Evolutionary conservation across 2,329 filamentous ascomycete species (phyloP), one percentile per base, ranked within the genome.

Genomic region (Colletotrichum sp.): DNA sequence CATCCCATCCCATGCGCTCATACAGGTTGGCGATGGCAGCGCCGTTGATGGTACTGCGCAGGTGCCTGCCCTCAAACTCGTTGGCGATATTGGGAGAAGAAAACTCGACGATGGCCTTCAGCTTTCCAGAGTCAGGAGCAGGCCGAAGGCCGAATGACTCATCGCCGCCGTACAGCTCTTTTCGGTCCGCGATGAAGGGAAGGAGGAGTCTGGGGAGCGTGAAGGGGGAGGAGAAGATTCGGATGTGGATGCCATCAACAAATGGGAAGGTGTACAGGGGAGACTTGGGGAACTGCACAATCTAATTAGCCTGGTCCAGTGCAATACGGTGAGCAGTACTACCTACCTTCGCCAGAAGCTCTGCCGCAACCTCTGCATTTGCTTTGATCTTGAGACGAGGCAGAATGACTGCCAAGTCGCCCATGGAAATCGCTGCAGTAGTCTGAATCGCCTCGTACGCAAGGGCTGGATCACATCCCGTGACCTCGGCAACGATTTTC

Each of bases 11-110:
- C 67, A 92, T 91, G 21, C 85, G 88, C 80, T 93, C 88, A 82
- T 95, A 94, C 4, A 95, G 82, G 80, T 95, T 95, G 26, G 92
- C 88, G 24, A 95, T 85, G 83, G 94, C 95, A 34, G 92, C 93
- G 59, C 94, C 94, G 72, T 95, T 94, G 78, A 96, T 95, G 67
- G 94, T 96, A 81, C 93, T 95, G 80, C 94, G 89, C 79, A 96
- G 87, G 86, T 96, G 94, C 8, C 92, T 93, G 26, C 93, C 93
- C 81, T 95, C 92, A 85, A 96, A 95, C 26, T 93, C 93, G 81
- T 94, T 95, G 24, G 94, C 94, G 62, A 96, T 94, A 81, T 95
- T 96, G 34, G 94, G 94, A 9, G 92, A 94, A 2, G 92, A 94
- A 83, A 95, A 95, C 79, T 95, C 94, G 76, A 95, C 88, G 59